Conservation (phyloP, 2,329 filamentous ascomycete species). For the Neofusicoccum laricinum region DNA sequence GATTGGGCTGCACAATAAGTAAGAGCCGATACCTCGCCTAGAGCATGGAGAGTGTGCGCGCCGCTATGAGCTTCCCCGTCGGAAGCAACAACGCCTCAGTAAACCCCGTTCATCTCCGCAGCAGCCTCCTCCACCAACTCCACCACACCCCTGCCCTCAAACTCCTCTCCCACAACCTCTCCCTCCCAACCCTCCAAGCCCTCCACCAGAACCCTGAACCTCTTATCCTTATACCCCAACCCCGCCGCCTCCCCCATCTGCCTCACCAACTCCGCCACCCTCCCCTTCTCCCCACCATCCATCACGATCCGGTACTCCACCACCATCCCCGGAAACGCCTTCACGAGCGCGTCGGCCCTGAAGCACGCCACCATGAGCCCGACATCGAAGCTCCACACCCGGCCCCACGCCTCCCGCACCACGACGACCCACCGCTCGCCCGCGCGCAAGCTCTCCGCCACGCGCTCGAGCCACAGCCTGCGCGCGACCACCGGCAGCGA, state of each 20-base stretch:
- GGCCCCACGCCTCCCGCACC: background rate
- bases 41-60: no score
- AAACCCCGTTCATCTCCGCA: background rate
- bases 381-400: background rate
- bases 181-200: background rate
- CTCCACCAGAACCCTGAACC: background rate
- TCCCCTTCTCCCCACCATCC: background rate
- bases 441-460: background rate
- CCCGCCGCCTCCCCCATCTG: background rate
- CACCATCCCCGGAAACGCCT: background rate
- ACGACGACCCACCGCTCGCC: background rate
- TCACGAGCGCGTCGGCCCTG: background rate
- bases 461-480: background rate
- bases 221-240: background rate
- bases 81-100: background rate
- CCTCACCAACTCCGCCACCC: background rate
- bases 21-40: no score
- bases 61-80: no score
- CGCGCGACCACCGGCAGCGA: background rate
- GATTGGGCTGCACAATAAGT: no score
- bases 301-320: background rate
- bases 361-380: background rate
- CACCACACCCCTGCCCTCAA: background rate
- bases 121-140: background rate
- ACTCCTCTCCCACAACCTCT: background rate